These are phyloP conservation scores for Dunaliella salina DNA, from an alignment of 163 green algal species.

Conservation along the genomic window DNA sequence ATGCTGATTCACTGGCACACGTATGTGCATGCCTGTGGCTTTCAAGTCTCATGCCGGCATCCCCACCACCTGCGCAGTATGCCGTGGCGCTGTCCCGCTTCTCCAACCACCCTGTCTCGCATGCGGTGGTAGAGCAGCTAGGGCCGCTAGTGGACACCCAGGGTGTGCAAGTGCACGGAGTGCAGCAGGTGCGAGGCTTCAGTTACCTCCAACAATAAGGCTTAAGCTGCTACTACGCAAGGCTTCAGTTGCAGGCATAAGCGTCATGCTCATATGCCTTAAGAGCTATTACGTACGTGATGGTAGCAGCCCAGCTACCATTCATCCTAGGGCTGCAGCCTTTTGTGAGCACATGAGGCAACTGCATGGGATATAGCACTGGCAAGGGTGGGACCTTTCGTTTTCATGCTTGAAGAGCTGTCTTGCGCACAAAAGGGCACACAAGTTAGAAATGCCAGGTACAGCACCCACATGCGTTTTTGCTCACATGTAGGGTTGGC, in stretches of 20 bases:
- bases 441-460: too few relatives aligned
- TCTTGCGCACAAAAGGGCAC: too few relatives aligned
- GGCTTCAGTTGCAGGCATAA: neutral
- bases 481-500: too few relatives aligned
- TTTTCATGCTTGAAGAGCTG: too few relatives aligned
- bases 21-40: neutral
- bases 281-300: neutral
- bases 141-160: neutral
- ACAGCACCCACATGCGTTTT: too few relatives aligned
- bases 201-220: too few relatives aligned
- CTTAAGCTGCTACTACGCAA: too few relatives aligned
- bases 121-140: conserved; percentile 40
- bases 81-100: conserved; percentile 72
- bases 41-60: neutral
- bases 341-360: neutral
- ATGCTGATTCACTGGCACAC: neutral
- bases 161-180: neutral
- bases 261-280: neutral
- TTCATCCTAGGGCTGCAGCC: neutral
- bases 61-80: conserved; percentile 31
- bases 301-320: neutral
- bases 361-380: conserved; percentile 11
- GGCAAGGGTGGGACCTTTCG: too few relatives aligned
- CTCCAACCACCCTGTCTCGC: conserved; percentile 80
- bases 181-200: neutral